Evolutionary conservation across 768 basidiomycete species (phyloP).

Genomic region (Lactarius vividus): DNA sequence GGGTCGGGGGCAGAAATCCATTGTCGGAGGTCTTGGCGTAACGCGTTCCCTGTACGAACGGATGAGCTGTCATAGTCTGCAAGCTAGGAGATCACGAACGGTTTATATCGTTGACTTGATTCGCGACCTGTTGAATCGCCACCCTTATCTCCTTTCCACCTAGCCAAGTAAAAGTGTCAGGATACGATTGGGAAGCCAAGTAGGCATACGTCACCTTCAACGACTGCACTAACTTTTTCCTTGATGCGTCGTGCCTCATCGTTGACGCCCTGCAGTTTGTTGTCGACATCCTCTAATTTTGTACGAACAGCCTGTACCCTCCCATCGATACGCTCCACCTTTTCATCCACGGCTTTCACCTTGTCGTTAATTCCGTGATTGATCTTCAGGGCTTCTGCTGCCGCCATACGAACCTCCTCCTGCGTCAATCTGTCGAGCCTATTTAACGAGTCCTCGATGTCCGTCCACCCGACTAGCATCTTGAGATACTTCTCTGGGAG

Average conservation of each 20-base stretch:
- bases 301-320: neutral
- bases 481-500: neutral
- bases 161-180: neutral
- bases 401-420: neutral
- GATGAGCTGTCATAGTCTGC: too few species aligned
- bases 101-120: neutral
- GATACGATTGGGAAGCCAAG: too few species aligned
- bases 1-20: constrained; percentile 10
- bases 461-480: neutral
- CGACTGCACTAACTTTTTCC: neutral
- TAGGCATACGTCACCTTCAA: neutral
- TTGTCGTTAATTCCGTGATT: neutral
- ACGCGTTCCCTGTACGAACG: neutral
- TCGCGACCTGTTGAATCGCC: neutral
- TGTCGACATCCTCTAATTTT: too few species aligned
- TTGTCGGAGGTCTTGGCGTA: neutral
- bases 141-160: neutral
- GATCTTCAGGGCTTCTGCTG: neutral
- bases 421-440: too few species aligned
- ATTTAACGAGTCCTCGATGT: neutral
- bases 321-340: too few species aligned
- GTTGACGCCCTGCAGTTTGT: too few species aligned
- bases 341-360: neutral
- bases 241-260: neutral
- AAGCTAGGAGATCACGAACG: neutral